Evolutionary conservation across 805 yeast genomes (phyloP).

Genomic region (Candida endomychidarum): DNA sequence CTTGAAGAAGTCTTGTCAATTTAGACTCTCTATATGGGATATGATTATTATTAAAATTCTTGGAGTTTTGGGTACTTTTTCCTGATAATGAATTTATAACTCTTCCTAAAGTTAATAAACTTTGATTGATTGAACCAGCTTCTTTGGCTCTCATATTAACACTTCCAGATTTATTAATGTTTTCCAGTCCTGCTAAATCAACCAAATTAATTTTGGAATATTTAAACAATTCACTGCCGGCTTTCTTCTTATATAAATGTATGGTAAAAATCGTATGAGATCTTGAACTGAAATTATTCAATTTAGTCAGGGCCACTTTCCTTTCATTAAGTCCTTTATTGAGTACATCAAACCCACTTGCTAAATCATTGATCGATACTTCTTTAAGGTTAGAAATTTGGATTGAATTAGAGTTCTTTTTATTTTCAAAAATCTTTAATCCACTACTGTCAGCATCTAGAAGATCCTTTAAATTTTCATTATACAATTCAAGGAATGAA

Average conservation of each 20-base stretch:
- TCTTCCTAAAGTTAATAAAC: slow-evolving; percentile 81
- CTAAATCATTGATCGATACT: slow-evolving; percentile 51
- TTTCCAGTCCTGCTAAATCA: slow-evolving; percentile 95
- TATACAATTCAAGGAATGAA: slow-evolving; percentile 82
- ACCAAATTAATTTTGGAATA: slow-evolving; percentile 76
- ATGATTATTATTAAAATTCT: slow-evolving; percentile 35
- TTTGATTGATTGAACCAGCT: slow-evolving; percentile 90
- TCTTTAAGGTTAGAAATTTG: slow-evolving; percentile 67
- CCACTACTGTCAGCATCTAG: slow-evolving; percentile 43
- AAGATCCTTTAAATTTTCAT: slow-evolving; percentile 80
- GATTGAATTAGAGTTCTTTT: slow-evolving; percentile 30
- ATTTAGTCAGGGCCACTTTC: slow-evolving; percentile 69
- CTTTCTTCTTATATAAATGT: slow-evolving; percentile 47
- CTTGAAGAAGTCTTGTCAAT: slow-evolving; percentile 71
- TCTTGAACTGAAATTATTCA: slow-evolving; percentile 72
- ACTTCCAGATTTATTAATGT: slow-evolving; percentile 85
- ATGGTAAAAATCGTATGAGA: slow-evolving; percentile 78
- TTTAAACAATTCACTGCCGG: slow-evolving; percentile 12
- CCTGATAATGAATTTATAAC: slow-evolving; percentile 65
- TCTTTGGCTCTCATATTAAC: slow-evolving; percentile 83
- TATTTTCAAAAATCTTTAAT: slow-evolving; percentile 41
- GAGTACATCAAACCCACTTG: slow-evolving; percentile 56
- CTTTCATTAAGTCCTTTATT: slow-evolving; percentile 58
- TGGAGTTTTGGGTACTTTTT: slow-evolving; percentile 5
- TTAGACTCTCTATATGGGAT: slow-evolving; percentile 87